Evolutionary conservation across 108 stramenopile species (phyloP), one percentile per base, ranked within the genome.

Genomic region (Discostella stelligeroides): DNA sequence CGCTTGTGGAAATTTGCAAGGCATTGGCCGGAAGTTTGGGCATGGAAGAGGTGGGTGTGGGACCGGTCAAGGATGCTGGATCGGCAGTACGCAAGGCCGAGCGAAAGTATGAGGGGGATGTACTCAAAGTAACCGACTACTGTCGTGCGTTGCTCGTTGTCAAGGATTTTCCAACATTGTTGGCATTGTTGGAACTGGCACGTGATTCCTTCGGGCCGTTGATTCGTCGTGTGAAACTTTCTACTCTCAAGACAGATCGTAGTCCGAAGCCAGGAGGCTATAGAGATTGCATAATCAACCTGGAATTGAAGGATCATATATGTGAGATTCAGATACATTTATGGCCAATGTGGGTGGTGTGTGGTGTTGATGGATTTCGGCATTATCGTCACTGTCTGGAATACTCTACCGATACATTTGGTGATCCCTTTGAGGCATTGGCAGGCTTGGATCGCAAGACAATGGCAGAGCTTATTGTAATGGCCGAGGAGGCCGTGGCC

Each of bases 401-500:
- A 64, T 94, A 94, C 70, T 91, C 89, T 24, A 94, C 90, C 4
- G 92, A 94, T 60, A 85, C 90, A 0, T 94, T 94, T 59, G 83
- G 82, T 20, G 85, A 94, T 70, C 87, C 90, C 14, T 91, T 82
- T 58, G 90, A 94, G 59, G 88, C 88, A 14, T 54, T 94, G 55
- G 92, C 86, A 10, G 90, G 90, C 11, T 67, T 94, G 49, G 92
- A 94, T 66, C 84, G 92, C 63, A 94, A 94, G 84, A 91, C 89
- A 14, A 81, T 89, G 86, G 92, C 92, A 1, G 92, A 94, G 76
- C 66, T 94, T 25, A 90, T 94, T 73, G 88, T 91, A 61, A 94
- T 94, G 92, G 85, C 92, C 2, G 92, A 94, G 79, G 92, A 94
- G 62, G 92, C 92, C 1, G 92, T 94, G 2, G 90, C 90, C 1